These are phyloP conservation scores for Spatholobus suberectus DNA, from an alignment of 306 rosid genomes.

Conservation along the genomic window DNA sequence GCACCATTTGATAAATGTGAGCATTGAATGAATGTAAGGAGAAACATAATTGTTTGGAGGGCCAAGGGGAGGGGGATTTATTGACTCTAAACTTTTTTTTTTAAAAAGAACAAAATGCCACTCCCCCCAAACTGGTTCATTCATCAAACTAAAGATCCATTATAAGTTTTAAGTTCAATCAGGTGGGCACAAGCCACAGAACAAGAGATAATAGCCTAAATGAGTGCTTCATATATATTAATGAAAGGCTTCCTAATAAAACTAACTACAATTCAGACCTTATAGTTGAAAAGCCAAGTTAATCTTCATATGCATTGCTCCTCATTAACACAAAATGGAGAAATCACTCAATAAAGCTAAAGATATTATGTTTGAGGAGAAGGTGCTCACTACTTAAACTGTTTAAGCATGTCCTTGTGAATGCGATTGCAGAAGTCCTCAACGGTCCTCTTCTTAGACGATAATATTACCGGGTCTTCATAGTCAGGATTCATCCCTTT, in stretches of 20 bases:
- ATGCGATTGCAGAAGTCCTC: slow-evolving; percentile 93
- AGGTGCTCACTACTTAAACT: slow-evolving; percentile 85
- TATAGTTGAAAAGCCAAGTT: background rate
- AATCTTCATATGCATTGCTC: background rate
- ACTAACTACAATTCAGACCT: background rate
- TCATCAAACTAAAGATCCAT: slow-evolving; percentile 7
- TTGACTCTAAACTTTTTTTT: background rate
- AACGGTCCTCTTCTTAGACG: slow-evolving; percentile 84
- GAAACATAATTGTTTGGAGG: background rate
- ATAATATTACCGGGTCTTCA: slow-evolving; percentile 97
- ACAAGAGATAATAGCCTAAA: background rate
- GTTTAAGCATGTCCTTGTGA: slow-evolving; percentile 95
- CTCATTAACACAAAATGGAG: background rate
- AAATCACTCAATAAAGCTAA: slow-evolving; percentile 16
- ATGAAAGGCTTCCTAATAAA: background rate
- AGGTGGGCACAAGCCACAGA: background rate
- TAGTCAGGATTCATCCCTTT: slow-evolving; percentile 99
- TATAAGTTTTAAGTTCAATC: background rate
- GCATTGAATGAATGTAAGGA: background rate
- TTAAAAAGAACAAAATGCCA: background rate
- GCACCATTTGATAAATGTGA: slow-evolving; percentile 45
- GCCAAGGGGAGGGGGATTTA: background rate
- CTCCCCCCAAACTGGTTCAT: slow-evolving; percentile 11
- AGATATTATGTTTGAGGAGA: slow-evolving; percentile 19
- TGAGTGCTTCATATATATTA: background rate